Evolutionary conservation across 495 filamentous ascomycete species (phyloP), one percentile per base, ranked within the genome.

Genomic region (Extremus antarcticus): DNA sequence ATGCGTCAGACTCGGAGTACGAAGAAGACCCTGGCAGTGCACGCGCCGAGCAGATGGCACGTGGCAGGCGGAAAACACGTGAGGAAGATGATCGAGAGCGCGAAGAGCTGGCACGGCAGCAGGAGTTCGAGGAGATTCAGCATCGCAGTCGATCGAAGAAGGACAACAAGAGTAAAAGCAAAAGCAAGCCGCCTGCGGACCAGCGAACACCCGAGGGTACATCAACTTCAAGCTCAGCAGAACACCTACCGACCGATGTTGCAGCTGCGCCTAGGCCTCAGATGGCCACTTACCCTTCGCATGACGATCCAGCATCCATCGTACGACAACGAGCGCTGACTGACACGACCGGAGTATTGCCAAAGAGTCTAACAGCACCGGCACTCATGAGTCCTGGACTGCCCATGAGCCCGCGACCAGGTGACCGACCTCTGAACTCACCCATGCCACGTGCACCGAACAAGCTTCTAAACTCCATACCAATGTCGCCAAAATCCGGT

Each of bases 351-450:
- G 61, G 54, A 69, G 67, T 38, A 51, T 64, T 66, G 17, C 64
- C 57, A 47, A 56, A 56, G 50, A 68, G 65, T 59, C 65, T 68
- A 17, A 66, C 77, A 25, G 66, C 73, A 23, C 71, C 82, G 24
- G 73, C 82, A 35, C 73, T 90, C 25, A 76, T 90, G 72, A 95
- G 87, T 55, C 88, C 91, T 20, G 92, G 92, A 22, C 72, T 98
- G 47, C 92, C 92, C 0, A 70, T 85, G 25, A 97, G 94, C 64
- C 92, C 92, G 22, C 78, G 91, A 50, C 92, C 92, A n/a, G 81
- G 81, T 60, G 79, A 88, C 63, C 75, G 79, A 47, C 83, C 83
- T 11, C 61, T 87, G 49, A 81, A 78, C 50, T 88, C 88, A 22
- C 87, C 87, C 15, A 71, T 85, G 53, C 84, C 86, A 22, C 74